Evolutionary conservation across 2,329 filamentous ascomycete species (phyloP), one percentile per base, ranked within the genome.

Genomic region (Penicillium sp.): DNA sequence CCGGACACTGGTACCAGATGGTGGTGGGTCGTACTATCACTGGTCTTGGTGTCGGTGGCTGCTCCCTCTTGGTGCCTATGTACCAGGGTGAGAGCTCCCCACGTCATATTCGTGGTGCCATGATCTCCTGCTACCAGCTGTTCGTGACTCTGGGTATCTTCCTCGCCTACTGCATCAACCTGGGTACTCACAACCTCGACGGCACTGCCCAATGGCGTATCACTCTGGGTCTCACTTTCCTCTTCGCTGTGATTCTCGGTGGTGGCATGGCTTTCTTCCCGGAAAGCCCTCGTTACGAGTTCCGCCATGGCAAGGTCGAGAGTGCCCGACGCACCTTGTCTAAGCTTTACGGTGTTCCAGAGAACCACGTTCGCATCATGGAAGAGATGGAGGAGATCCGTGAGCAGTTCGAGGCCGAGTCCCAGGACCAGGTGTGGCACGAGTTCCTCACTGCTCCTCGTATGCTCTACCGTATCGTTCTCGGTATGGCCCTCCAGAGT

Each of bases 281-380:
- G 1, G 86, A 88, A 65, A 83, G 80, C 7, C 86, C 86, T 8
- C 83, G 86, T 12, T 88, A 81, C 75, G 84, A 85, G 51, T 88
- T 84, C 74, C 83, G 86, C 33, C 74, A 82, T 54, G 85, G 84
- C 54, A 80, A 81, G 24, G 76, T 81, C 40, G 84, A 86, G 22
- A 76, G 75, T 49, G 85, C 85, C 12, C 80, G 82, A 38, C 71
- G 70, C 17, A 86, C 84, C 17, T 80, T 88, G 64, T 78, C 84
- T 1, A 80, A 81, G 55, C 81, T 84, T 6, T 87, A 87, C 57
- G 84, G 85, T 40, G 79, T 86, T 4, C 76, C 82, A 0, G 80
- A 84, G 64, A 82, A 84, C 66, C 84, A 87, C 68, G 78, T 76
- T 7, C 79, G 84, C 54, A 84, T 88, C 49, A 68, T 80, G 19